Base-by-base conservation (phyloP, 139 green algal species). In the Trebouxia sp. region DNA sequence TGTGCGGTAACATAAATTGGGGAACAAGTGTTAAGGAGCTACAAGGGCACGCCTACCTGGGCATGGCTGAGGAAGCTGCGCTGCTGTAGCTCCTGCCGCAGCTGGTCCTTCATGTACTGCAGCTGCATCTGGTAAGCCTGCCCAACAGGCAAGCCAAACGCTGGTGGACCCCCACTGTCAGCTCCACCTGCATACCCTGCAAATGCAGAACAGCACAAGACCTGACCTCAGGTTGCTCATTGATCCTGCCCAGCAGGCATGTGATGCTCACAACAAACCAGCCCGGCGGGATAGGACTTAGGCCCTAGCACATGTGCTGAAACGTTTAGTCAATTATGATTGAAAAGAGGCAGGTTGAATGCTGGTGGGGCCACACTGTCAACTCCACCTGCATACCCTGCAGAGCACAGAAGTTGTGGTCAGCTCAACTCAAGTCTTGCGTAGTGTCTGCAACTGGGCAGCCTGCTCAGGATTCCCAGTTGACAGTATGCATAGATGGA, bases 21-120 rank as follows among this genome's bases (percentile, higher is more conserved):
- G n/a, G n/a, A n/a, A n/a, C n/a, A n/a, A n/a, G n/a, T n/a, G n/a
- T n/a, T n/a, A n/a, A n/a, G n/a, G n/a, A n/a, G n/a, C n/a, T n/a
- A n/a, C n/a, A n/a, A n/a, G n/a, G n/a, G 67, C 42, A 9, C 5
- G 1, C 70, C n/a, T 72, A 94, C 84, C 88, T 92, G 87, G 12
- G 87, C 84, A 37, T 91, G 83, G 3, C 86, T 78, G 17, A 96
- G 82, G 83, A 92, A 93, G 53, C 80, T 79, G 17, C 84, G 80
- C 74, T 94, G 89, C 82, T 91, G 87, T 86, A 97, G 83, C 84
- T 97, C 90, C 69, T 91, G 80, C 39, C 90, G 65, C 65, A 97
- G 72, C 12, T 80, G 77, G 38, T 97, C 93, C 3, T 84, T 79
- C 81, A 92, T 69, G 62, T 93, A 95, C 50, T 89, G 83, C 11